Conservation (phyloP, 441 rosid genomes). For the Gossypium schwendimanii region DNA sequence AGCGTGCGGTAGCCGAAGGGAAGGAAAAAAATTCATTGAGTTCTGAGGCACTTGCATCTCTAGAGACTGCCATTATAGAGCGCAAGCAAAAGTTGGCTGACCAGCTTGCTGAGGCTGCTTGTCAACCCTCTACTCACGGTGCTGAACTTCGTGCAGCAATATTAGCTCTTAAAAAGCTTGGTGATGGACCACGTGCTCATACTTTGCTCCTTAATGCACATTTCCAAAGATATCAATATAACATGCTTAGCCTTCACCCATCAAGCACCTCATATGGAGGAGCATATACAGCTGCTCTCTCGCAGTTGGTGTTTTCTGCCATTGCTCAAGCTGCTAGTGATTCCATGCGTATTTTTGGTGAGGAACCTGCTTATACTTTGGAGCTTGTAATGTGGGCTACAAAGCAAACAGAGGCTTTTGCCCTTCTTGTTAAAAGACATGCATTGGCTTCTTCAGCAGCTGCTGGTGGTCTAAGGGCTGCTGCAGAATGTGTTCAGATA, state of each 20-base stretch:
- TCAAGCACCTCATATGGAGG: conserved; percentile 96
- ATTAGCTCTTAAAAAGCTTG: conserved; percentile 88
- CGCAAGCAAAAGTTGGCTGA: conserved; percentile 84
- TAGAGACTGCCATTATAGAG: conserved; percentile 55
- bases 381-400: neutral
- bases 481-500: neutral
- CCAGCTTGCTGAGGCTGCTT: conserved; percentile 93
- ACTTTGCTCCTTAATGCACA: conserved; percentile 83
- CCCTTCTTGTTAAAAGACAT: neutral
- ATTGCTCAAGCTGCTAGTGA: conserved; percentile 91
- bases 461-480: neutral
- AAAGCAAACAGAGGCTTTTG: neutral
- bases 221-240: conserved; percentile 70
- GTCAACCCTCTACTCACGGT: conserved; percentile 66
- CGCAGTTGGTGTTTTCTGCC: conserved; percentile 93
- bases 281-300: conserved; percentile 95
- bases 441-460: neutral
- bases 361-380: conserved; percentile 56
- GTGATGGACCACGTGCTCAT: conserved; percentile 98
- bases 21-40: conserved; percentile 48
- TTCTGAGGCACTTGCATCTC: conserved; percentile 39
- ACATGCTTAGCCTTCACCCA: conserved; percentile 90
- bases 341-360: conserved; percentile 74
- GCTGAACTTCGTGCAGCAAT: conserved; percentile 45
- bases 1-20: conserved; percentile 50